Percentiles rank a stretch among this genome's conserved stretches.
phyloP scores from a whole-genome alignment of 805 yeast species.

The Millerozyma miso region DNA sequence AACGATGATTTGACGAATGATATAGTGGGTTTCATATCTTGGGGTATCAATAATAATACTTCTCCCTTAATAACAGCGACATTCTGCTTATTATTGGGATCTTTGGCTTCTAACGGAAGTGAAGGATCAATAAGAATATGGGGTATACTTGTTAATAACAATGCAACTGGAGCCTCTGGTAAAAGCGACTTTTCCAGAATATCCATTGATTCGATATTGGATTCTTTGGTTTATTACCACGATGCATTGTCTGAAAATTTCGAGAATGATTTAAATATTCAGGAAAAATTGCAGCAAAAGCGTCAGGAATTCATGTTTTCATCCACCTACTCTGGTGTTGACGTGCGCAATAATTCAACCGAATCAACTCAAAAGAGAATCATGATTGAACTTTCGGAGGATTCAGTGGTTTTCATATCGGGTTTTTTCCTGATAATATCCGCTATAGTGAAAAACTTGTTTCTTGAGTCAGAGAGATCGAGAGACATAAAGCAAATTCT shows the following conservation, averaged over 20 bases:
- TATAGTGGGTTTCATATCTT: slow-evolving; percentile 73
- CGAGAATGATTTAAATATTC: slow-evolving; percentile 29
- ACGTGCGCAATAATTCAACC: slow-evolving; percentile 13
- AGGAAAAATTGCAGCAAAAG: slow-evolving; percentile 27
- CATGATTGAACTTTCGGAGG: slow-evolving; percentile 65
- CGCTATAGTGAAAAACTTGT: slow-evolving; percentile 27
- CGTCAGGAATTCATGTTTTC: slow-evolving; percentile 31
- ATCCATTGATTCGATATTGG: slow-evolving; percentile 54
- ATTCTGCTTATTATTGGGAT: slow-evolving; percentile 72
- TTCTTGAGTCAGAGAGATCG: slow-evolving; percentile 18
- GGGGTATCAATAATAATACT: slow-evolving; percentile 78
- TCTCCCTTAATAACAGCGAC: slow-evolving; percentile 81
- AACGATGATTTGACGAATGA: slow-evolving; percentile 39
- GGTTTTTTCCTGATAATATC: slow-evolving; percentile 67
- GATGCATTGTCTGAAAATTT: slow-evolving; percentile 40
- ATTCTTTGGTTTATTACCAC: slow-evolving; percentile 51
- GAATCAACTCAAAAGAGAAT: slow-evolving; percentile 31
- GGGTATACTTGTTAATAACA: slow-evolving; percentile 33
- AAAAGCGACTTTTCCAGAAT: slow-evolving; percentile 41
- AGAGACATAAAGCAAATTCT: slow-evolving; percentile 22
- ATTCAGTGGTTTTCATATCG: slow-evolving; percentile 67
- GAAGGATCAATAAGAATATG: slow-evolving; percentile 43
- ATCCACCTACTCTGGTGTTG: slow-evolving; percentile 4
- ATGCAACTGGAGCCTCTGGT: slow-evolving; percentile 8
- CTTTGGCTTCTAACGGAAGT: slow-evolving; percentile 59